Percentiles rank a stretch among this genome's conserved stretches.
Conservation (phyloP, 371 early-diverging fungal species). For the Mucor sp. region DNA sequence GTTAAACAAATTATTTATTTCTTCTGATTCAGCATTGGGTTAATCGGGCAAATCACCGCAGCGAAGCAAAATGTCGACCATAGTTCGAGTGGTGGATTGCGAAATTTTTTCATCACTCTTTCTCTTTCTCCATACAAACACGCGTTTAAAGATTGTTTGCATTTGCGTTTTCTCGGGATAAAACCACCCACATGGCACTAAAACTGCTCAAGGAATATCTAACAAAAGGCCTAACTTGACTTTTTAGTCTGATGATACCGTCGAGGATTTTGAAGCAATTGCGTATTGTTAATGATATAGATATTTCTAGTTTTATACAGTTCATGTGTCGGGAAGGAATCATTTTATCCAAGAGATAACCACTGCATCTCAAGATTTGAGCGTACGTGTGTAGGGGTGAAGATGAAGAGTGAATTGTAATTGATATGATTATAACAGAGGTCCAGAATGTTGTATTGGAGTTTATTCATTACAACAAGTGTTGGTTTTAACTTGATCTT, state of each 20-base stretch:
- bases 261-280: constrained; percentile 4
- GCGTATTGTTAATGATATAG: not conserved
- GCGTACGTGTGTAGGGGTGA: not conserved
- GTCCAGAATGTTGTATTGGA: not conserved
- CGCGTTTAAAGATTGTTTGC: not conserved
- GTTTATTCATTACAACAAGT: not conserved
- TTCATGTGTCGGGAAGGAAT: not conserved
- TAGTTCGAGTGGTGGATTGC: no score
- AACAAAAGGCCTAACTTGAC: constrained; percentile 11
- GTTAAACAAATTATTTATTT: no score
- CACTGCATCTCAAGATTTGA: not conserved
- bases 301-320: constrained; percentile 3
- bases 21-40: no score
- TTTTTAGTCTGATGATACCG: constrained; percentile 6
- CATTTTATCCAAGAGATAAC: not conserved
- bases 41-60: no score
- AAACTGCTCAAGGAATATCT: constrained; percentile 2
- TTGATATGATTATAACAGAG: constrained; percentile 2
- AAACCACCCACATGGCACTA: not conserved
- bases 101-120: not conserved
- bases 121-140: not conserved
- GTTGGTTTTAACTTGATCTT: constrained; percentile 6
- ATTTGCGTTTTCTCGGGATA: not conserved
- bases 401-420: not conserved
- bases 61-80: no score